These are phyloP conservation scores for Neurospora discreta DNA, from an alignment of 495 filamentous ascomycete species.

Conservation along the genomic window DNA sequence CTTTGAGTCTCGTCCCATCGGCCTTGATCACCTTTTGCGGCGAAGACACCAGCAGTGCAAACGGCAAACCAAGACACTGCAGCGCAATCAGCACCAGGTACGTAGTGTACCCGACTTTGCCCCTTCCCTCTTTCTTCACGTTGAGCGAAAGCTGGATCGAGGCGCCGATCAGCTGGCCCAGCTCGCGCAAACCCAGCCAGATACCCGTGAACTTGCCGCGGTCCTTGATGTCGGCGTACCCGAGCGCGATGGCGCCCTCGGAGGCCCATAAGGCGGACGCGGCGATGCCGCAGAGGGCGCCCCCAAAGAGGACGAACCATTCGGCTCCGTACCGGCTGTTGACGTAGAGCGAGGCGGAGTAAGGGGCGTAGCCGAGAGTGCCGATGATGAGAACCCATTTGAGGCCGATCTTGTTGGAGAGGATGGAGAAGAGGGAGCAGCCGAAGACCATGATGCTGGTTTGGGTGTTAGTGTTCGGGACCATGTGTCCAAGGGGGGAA, in stretches of 20 bases:
- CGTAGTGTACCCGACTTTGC: conserved; percentile 44
- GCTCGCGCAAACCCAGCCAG: conserved; percentile 46
- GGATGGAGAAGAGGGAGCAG: conserved; percentile 39
- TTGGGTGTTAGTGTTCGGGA: background rate
- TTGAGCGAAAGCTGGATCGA: conserved; percentile 48
- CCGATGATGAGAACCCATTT: conserved; percentile 44
- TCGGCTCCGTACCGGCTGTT: conserved; percentile 47
- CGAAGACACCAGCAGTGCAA: conserved; percentile 40
- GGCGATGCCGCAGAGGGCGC: conserved; percentile 43
- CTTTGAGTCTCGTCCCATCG: conserved; percentile 33
- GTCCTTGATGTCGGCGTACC: conserved; percentile 43
- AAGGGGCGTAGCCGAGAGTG: conserved; percentile 45
- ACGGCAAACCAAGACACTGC: conserved; percentile 40
- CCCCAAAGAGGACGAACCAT: conserved; percentile 48
- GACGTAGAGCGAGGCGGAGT: conserved; percentile 45
- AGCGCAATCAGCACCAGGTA: conserved; percentile 45
- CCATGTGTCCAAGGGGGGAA: too few relatives aligned
- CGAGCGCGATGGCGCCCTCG: conserved; percentile 47
- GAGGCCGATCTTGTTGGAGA: conserved; percentile 43
- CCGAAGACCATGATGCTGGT: conserved; percentile 44
- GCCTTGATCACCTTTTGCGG: conserved; percentile 43
- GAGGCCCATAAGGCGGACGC: conserved; percentile 47
- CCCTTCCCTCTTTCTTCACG: conserved; percentile 29
- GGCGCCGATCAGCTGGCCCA: conserved; percentile 44
- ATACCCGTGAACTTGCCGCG: conserved; percentile 45